These are phyloP conservation scores for Geum urbanum DNA, from an alignment of 306 rosid genomes.

Conservation along the genomic window DNA sequence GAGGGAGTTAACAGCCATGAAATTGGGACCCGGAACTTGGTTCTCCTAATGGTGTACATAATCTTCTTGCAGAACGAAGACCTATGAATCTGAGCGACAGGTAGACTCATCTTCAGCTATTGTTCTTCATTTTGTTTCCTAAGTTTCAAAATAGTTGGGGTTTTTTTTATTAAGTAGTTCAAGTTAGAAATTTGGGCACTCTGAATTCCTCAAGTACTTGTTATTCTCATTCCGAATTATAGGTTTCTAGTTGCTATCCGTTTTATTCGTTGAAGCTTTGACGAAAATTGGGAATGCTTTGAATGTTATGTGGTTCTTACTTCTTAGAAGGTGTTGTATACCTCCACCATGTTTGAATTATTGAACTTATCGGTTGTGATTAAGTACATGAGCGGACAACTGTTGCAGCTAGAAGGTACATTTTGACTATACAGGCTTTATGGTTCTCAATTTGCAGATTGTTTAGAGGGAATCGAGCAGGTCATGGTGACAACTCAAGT, in stretches of 20 bases:
- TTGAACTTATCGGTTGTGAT: too few relatives aligned
- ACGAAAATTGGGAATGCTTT: neutral
- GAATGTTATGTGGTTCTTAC: too few relatives aligned
- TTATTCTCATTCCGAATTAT: neutral
- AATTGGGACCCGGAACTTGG: conserved; percentile 41
- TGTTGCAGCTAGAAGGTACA: neutral
- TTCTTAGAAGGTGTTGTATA: neutral
- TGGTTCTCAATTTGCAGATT: conserved; percentile 38
- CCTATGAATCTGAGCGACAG: conserved; percentile 46
- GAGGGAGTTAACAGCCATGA: conserved; percentile 38
- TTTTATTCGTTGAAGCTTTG: neutral
- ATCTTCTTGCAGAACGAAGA: conserved; percentile 52
- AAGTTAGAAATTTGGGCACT: neutral
- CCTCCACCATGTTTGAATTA: neutral
- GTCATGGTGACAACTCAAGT: conserved; percentile 27
- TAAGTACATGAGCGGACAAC: neutral
- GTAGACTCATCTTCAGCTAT: conserved; percentile 26
- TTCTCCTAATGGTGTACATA: conserved; percentile 25
- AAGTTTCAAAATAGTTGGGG: neutral
- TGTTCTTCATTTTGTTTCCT: conserved; percentile 5
- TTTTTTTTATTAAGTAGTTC: neutral
- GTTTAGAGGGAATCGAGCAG: conserved; percentile 46
- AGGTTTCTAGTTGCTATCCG: neutral
- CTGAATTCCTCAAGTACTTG: neutral
- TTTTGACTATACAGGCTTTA: conserved; percentile 3